Percentiles rank a stretch among this genome's conserved stretches.
phyloP scores from a whole-genome alignment of 495 filamentous ascomycete species.

The Echria macrotheca region DNA sequence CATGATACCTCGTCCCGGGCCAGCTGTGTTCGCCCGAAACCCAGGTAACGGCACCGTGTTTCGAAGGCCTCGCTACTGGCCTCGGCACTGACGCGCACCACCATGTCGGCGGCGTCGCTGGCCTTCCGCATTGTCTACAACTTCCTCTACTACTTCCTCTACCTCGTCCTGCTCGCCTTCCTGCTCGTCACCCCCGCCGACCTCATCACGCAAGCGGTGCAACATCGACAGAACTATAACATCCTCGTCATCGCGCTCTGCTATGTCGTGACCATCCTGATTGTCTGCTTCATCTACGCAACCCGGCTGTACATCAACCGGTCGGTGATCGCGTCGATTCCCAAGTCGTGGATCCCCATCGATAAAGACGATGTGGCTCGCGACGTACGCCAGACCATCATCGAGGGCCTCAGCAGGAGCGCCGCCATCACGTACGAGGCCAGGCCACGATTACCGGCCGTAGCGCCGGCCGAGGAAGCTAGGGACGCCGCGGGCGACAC shows the following conservation, averaged over 20 bases:
- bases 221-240: constrained; percentile 61
- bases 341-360: constrained; percentile 74
- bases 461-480: constrained; percentile 17
- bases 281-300: constrained; percentile 73
- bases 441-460: constrained; percentile 53
- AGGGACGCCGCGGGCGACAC: constrained; percentile 8
- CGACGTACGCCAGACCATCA: constrained; percentile 68
- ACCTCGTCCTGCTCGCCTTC: constrained; percentile 63
- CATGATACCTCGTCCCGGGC: no score
- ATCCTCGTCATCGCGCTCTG: constrained; percentile 77
- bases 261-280: constrained; percentile 67
- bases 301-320: constrained; percentile 85
- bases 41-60: no score
- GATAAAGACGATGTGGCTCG: constrained; percentile 72
- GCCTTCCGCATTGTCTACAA: constrained; percentile 77
- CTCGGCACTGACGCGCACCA: no score
- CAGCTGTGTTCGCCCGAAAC: no score
- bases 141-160: constrained; percentile 71
- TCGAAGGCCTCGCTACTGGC: no score
- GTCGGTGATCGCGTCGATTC: constrained; percentile 71
- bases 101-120: constrained; percentile 16
- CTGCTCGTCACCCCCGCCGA: constrained; percentile 80
- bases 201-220: constrained; percentile 71
- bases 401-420: constrained; percentile 63
- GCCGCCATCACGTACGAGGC: constrained; percentile 77